Evolutionary conservation across 352 stramenopile genomes (phyloP).

Genomic region (Phytophthora multivora): DNA sequence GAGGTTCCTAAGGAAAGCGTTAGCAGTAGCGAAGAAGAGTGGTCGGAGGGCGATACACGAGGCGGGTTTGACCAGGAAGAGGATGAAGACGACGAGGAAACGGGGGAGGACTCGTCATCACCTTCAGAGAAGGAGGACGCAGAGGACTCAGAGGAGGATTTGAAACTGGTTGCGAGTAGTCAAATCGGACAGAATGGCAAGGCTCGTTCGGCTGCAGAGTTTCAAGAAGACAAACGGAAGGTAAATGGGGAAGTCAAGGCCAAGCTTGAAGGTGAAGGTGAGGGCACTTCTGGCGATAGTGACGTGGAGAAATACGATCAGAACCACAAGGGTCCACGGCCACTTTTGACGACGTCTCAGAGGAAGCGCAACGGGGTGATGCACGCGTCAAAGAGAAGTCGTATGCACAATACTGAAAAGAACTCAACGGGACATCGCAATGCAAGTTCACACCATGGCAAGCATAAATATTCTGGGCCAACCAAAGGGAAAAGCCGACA

Average conservation of each 20-base stretch:
- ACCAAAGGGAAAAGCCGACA: no score
- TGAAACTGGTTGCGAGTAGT: conserved; percentile 1
- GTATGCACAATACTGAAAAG: neutral
- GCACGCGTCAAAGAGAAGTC: conserved; percentile 6
- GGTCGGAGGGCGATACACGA: conserved; percentile 13
- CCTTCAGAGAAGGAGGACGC: conserved; percentile 9
- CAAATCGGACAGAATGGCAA: conserved; percentile 10
- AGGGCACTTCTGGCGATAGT: conserved; percentile 1
- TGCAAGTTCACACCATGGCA: neutral
- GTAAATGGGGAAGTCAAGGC: conserved; percentile 13
- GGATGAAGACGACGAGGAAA: conserved; percentile 25
- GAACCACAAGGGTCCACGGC: conserved; percentile 16
- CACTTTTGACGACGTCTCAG: conserved; percentile 31
- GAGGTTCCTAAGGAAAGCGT: conserved; percentile 2
- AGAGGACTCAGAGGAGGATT: conserved; percentile 18
- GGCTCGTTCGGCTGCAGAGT: neutral
- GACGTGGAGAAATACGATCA: neutral
- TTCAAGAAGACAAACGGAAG: conserved; percentile 5
- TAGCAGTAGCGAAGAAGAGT: conserved; percentile 27
- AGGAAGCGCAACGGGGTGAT: conserved; percentile 14
- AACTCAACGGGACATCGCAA: no score
- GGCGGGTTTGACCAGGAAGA: conserved; percentile 32
- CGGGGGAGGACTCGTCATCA: conserved; percentile 9
- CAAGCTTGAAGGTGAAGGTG: neutral
- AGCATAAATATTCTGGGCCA: neutral